Evolutionary conservation across 345 rosid genomes (phyloP).

Genomic region (Populus euphratica): DNA sequence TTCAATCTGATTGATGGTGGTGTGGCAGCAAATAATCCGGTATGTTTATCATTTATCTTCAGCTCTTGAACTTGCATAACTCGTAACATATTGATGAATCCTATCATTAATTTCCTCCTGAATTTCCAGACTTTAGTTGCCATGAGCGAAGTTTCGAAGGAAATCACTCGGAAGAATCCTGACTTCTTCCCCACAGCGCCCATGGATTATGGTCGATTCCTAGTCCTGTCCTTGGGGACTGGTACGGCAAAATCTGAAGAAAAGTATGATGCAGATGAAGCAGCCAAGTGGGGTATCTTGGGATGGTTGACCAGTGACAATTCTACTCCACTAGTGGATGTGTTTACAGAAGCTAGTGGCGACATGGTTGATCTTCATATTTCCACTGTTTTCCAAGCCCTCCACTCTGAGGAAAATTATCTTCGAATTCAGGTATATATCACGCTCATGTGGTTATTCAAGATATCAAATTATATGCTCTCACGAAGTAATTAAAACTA

Average conservation of each 20-base stretch:
- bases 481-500: no score
- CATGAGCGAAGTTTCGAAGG: slow-evolving; percentile 52
- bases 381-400: slow-evolving; percentile 45
- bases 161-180: slow-evolving; percentile 29
- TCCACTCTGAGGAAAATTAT: slow-evolving; percentile 42
- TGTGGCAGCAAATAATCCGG: slow-evolving; percentile 74
- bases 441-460: not conserved
- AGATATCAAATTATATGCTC: no score
- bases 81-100: no score
- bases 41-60: not conserved
- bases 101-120: no score
- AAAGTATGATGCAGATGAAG: slow-evolving; percentile 39
- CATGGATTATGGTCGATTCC: slow-evolving; percentile 42
- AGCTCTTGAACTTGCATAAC: no score
- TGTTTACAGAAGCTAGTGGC: slow-evolving; percentile 12
- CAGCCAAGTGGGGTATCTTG: slow-evolving; percentile 59
- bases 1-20: slow-evolving; percentile 77
- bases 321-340: slow-evolving; percentile 54
- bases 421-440: slow-evolving; percentile 46
- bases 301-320: slow-evolving; percentile 55
- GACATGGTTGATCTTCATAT: slow-evolving; percentile 65
- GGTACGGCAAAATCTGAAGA: slow-evolving; percentile 38
- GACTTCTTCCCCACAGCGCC: slow-evolving; percentile 45
- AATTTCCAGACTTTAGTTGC: slow-evolving; percentile 40
- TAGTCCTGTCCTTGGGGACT: slow-evolving; percentile 61